Evolutionary conservation across 176 grass and related monocot species (phyloP).

Genomic region (Avena insularis): DNA sequence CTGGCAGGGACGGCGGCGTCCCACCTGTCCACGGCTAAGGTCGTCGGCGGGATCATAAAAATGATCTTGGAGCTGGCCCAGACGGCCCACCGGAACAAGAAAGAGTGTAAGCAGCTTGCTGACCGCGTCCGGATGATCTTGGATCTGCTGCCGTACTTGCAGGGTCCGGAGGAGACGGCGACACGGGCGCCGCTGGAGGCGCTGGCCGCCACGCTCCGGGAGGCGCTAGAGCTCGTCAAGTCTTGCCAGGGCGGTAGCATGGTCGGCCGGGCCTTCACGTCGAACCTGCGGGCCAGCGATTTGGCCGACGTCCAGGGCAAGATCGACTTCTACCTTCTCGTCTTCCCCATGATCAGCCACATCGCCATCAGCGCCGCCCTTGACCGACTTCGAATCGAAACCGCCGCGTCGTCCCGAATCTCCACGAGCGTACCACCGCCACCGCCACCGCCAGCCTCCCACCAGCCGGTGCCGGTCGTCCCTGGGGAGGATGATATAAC

Average conservation of each 20-base stretch:
- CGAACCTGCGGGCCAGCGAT: neutral
- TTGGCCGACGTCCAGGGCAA: neutral
- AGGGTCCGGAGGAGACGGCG: neutral
- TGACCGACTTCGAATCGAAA: neutral
- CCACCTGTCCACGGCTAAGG: neutral
- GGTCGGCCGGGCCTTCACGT: neutral
- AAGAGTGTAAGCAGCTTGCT: neutral
- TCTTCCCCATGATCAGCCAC: neutral
- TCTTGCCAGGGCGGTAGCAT: neutral
- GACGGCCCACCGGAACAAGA: neutral
- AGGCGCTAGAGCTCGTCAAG: neutral
- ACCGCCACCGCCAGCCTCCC: neutral
- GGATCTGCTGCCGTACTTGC: neutral
- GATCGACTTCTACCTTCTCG: neutral
- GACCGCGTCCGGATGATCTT: neutral
- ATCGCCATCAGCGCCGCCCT: neutral
- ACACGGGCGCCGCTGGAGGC: neutral
- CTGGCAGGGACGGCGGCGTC: neutral
- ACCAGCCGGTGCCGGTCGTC: neutral
- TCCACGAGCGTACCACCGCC: neutral
- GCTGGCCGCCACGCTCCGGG: neutral
- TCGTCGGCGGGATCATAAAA: neutral
- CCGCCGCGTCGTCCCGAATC: neutral
- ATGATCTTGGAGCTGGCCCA: neutral
- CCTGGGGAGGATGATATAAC: neutral